Evolutionary conservation across 2,329 filamentous ascomycete species (phyloP), one percentile per base, ranked within the genome.

Genomic region (Biscogniauxia sp.): DNA sequence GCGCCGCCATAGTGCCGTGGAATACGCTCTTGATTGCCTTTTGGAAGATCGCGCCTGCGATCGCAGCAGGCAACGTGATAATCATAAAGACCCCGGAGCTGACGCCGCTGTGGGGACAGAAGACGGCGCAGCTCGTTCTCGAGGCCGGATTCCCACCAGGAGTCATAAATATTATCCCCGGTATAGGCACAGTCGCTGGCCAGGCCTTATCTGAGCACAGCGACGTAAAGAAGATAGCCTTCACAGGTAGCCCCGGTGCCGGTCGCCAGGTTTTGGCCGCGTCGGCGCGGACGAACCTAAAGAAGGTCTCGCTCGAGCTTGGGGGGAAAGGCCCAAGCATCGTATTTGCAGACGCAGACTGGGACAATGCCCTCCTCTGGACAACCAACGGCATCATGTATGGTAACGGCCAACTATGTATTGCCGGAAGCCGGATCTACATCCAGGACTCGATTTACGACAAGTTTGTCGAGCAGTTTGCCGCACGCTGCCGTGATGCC

Each of bases 181-280:
- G 87, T 64, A 84, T 88, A 74, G 87, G 86, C 59, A 86, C 84
- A 76, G 75, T 82, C 60, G 85, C 86, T 52, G 86, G 87, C 77
- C 84, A 85, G 45, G 83, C 84, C 64, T 78, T 87, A 61, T 76
- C 83, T 57, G 75, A 80, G 49, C 84, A 87, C 76, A 83, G 84
- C 79, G 82, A 82, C 67, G 74, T 87, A 63, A 83, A 86, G 78
- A 86, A 87, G 80, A 77, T 87, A 65, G 84, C 84, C 61, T 87
- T 87, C 75, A 87, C 84, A 62, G 84, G 84, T 59, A 85, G 82
- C 49, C 86, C 84, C 54, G 75, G 81, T 58, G 81, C 84, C 62
- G 84, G 82, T 57, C 79, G 83, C 64, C 76, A 79, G 65, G 84
- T 87, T 73, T 81, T 86, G 79, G 19, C 15, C 15, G 85, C 85